Evolutionary conservation across 2,329 filamentous ascomycete genomes (phyloP).

Genomic region (Didymellaceae sp.): DNA sequence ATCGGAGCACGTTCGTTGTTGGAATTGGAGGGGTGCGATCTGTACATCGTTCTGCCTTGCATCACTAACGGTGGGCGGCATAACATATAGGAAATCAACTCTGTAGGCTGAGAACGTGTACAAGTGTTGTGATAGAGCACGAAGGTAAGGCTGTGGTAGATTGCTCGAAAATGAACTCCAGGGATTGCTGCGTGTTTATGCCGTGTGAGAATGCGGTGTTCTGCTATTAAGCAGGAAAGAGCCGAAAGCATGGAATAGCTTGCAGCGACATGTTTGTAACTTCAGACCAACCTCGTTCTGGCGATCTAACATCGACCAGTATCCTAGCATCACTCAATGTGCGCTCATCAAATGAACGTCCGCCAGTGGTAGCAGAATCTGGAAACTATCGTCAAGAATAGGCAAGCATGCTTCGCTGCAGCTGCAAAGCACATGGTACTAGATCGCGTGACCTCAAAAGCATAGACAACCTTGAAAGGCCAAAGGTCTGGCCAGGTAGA

Average conservation of each 20-base stretch:
- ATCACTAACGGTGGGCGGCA: too few relatives aligned
- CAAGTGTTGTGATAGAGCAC: too few relatives aligned
- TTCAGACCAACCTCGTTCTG: background rate
- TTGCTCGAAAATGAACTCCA: too few relatives aligned
- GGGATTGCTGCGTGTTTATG: too few relatives aligned
- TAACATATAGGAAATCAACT: too few relatives aligned
- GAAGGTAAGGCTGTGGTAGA: too few relatives aligned
- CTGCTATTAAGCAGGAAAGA: background rate
- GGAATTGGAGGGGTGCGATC: too few relatives aligned
- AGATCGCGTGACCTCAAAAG: background rate
- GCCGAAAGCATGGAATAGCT: background rate
- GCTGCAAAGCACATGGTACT: too few relatives aligned
- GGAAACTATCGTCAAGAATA: background rate
- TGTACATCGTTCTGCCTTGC: background rate
- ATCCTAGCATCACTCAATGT: too few relatives aligned
- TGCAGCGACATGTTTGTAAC: background rate
- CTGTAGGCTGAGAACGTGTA: too few relatives aligned
- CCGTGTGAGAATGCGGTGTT: conserved; percentile 3
- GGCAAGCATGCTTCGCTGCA: background rate
- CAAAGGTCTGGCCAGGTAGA: background rate
- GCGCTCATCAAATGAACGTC: too few relatives aligned
- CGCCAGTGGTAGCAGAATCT: background rate
- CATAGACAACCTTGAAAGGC: background rate
- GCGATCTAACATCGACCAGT: too few relatives aligned
- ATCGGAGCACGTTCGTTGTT: background rate